Conservation (phyloP, 2,329 filamentous ascomycete genomes). For the Ophiostoma himal-ulmi region DNA sequence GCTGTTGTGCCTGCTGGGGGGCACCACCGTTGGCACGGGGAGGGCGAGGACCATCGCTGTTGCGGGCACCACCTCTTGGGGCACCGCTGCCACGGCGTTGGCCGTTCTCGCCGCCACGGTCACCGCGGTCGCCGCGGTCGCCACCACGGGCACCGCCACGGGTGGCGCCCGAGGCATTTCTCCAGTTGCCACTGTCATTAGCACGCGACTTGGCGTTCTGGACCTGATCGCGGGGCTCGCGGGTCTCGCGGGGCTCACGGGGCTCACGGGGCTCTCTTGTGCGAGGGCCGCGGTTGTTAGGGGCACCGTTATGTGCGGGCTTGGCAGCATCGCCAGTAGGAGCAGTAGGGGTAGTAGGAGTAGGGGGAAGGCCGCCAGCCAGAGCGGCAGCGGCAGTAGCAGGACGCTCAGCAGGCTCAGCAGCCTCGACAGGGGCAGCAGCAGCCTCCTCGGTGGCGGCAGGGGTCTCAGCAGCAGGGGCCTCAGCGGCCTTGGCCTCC, state of each 20-base stretch:
- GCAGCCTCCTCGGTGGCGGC: slow-evolving; percentile 9
- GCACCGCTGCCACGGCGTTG: slow-evolving; percentile 31
- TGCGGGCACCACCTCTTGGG: slow-evolving; percentile 42
- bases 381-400: slow-evolving; percentile 13
- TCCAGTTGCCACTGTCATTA: slow-evolving; percentile 56
- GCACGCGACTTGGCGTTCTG: slow-evolving; percentile 50
- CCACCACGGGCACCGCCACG: slow-evolving; percentile 35
- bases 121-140: slow-evolving; percentile 33
- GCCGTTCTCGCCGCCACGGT: slow-evolving; percentile 40
- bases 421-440: slow-evolving; percentile 15
- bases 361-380: slow-evolving; percentile 17
- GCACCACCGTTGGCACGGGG: slow-evolving; percentile 45
- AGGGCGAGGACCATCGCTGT: slow-evolving; percentile 42
- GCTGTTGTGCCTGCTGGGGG: slow-evolving; percentile 31
- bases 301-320: slow-evolving; percentile 27
- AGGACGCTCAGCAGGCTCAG: slow-evolving; percentile 12
- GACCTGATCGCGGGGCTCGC: slow-evolving; percentile 37
- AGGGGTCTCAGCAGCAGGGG: slow-evolving; percentile 11
- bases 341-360: slow-evolving; percentile 23
- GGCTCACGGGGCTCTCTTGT: slow-evolving; percentile 34
- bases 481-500: slow-evolving; percentile 12
- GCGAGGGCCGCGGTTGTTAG: slow-evolving; percentile 28
- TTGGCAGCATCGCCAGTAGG: slow-evolving; percentile 28
- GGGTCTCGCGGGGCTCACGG: slow-evolving; percentile 30
- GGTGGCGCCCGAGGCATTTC: slow-evolving; percentile 44